Conservation (phyloP, 2,329 filamentous ascomycete species). For the Aspergillus pseudoviridinutans region DNA sequence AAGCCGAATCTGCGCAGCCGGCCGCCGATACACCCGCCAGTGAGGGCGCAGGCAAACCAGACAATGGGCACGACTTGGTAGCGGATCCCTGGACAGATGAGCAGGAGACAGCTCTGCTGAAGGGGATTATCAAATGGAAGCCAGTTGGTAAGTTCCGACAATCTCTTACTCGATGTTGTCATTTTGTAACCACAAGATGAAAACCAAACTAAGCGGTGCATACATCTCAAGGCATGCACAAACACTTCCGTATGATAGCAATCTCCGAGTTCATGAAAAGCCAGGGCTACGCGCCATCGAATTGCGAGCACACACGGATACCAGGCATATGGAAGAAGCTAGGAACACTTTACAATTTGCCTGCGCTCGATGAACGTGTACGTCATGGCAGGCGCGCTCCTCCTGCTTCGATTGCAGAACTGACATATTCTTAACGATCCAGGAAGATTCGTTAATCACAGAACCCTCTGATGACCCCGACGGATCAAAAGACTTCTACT, state of each 20-base stretch:
- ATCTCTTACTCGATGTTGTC: background rate
- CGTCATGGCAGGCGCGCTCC: constrained; percentile 32
- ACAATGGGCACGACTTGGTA: constrained; percentile 46
- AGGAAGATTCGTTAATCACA: constrained; percentile 54
- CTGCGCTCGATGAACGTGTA: constrained; percentile 80
- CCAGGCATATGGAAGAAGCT: constrained; percentile 91
- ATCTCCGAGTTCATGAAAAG: constrained; percentile 76
- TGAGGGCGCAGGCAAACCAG: constrained; percentile 29
- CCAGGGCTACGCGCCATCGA: constrained; percentile 69
- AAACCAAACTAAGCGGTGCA: constrained; percentile 3
- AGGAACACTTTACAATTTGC: constrained; percentile 75
- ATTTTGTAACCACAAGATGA: background rate
- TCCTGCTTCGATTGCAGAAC: background rate
- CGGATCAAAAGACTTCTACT: constrained; percentile 53
- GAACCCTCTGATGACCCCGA: constrained; percentile 54
- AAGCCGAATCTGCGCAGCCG: constrained; percentile 23
- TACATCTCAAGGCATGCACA: constrained; percentile 66
- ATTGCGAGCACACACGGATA: constrained; percentile 73
- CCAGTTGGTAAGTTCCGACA: constrained; percentile 66
- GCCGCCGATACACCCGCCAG: constrained; percentile 26
- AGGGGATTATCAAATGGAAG: constrained; percentile 90
- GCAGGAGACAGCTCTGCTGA: constrained; percentile 88
- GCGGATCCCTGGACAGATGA: constrained; percentile 90
- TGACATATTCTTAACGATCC: constrained; percentile 16
- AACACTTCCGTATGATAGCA: constrained; percentile 87